These are phyloP conservation scores for Henckelia pumila DNA, from an alignment of 257 asterid genomes.

Conservation along the genomic window DNA sequence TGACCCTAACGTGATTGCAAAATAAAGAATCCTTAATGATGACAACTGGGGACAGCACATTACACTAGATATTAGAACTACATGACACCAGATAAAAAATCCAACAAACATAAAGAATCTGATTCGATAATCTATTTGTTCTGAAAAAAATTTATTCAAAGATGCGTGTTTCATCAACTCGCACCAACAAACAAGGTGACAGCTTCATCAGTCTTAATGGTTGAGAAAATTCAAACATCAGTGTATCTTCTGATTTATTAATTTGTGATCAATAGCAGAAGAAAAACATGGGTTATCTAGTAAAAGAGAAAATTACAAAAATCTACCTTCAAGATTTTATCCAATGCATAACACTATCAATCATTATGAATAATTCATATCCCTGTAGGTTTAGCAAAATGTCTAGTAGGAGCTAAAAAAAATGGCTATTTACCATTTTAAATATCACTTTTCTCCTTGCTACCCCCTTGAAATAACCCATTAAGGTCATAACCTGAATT, in stretches of 20 bases:
- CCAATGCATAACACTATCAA: not conserved
- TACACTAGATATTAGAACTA: not conserved
- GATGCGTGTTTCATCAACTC: not conserved
- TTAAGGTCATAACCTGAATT: not conserved
- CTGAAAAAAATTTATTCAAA: not conserved
- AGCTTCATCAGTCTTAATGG: constrained; percentile 1
- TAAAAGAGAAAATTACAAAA: not conserved
- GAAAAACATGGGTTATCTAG: too few relatives aligned
- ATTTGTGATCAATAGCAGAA: not conserved
- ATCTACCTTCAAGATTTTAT: not conserved
- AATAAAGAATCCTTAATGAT: not conserved
- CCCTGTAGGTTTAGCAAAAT: not conserved
- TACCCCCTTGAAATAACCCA: not conserved
- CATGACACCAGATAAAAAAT: not conserved
- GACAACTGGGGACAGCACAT: constrained; percentile 1
- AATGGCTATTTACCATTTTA: not conserved
- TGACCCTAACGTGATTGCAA: constrained; percentile 11
- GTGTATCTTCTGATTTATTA: constrained; percentile 8
- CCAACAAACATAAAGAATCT: not conserved
- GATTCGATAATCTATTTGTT: constrained; percentile 14
- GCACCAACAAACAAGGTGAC: constrained; percentile 2
- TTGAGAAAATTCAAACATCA: not conserved
- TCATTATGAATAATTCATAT: not conserved
- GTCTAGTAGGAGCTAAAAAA: too few relatives aligned
- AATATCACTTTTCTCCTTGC: too few relatives aligned